These are phyloP conservation scores for Fonsecaea erecta DNA, from an alignment of 2,329 filamentous ascomycete genomes.

Conservation along the genomic window DNA sequence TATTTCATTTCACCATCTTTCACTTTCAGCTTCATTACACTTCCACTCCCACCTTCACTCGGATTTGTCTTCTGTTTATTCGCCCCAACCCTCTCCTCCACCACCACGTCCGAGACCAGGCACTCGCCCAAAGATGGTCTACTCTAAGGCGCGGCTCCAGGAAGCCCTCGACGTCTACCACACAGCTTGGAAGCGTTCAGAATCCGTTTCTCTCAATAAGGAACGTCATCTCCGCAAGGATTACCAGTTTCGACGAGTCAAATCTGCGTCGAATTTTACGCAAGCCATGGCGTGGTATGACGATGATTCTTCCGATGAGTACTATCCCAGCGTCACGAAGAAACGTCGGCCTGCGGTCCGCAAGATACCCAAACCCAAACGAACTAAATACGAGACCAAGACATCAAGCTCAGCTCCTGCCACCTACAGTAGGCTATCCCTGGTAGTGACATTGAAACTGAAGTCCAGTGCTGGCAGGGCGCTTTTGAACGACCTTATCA, in stretches of 20 bases:
- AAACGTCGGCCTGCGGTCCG: conserved; percentile 6
- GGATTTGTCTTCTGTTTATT: neutral
- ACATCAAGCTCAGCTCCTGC: neutral
- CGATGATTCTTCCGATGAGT: conserved; percentile 20
- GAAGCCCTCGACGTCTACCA: conserved; percentile 28
- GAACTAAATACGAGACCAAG: conserved; percentile 4
- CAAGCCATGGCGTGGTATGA: conserved; percentile 23
- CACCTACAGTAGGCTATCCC: neutral
- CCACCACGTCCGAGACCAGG: neutral
- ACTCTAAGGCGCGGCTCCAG: conserved; percentile 26
- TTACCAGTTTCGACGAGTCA: conserved; percentile 21
- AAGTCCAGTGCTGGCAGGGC: conserved; percentile 2
- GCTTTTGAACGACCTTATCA: conserved; percentile 2
- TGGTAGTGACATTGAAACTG: conserved; percentile 16
- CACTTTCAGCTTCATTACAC: neutral
- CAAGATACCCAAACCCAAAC: conserved; percentile 1
- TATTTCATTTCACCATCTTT: neutral
- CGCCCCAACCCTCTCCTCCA: neutral
- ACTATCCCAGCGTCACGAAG: conserved; percentile 8
- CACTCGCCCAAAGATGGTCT: conserved; percentile 17
- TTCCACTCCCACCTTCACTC: neutral
- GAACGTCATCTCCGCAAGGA: conserved; percentile 23
- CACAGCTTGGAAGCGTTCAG: conserved; percentile 11
- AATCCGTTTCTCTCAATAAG: neutral
- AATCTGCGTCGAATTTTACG: neutral